These are phyloP conservation scores for Aeminium ludgeri DNA, from an alignment of 495 filamentous ascomycete genomes.

Conservation along the genomic window DNA sequence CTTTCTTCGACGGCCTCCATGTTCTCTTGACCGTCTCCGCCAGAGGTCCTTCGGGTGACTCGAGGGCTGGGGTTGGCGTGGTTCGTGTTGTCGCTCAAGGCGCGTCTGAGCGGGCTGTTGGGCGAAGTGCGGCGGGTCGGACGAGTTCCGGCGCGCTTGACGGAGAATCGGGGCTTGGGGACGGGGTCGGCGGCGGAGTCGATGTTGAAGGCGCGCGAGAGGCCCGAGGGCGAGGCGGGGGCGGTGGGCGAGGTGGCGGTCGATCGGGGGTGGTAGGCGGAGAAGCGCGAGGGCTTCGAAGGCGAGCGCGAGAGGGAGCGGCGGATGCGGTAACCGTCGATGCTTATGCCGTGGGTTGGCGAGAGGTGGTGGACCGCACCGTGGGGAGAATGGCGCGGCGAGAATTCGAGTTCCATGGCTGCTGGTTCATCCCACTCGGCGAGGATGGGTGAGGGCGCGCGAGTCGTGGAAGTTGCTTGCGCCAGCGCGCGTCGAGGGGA, in stretches of 20 bases:
- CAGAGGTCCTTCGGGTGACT: constrained; percentile 24
- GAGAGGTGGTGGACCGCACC: constrained; percentile 69
- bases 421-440: constrained; percentile 9
- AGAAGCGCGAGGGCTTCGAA: constrained; percentile 43
- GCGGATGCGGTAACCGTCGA: constrained; percentile 61
- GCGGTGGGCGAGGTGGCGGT: constrained; percentile 7
- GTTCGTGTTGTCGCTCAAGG: constrained; percentile 49
- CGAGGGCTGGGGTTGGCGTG: constrained; percentile 48
- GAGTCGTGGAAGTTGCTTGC: no score
- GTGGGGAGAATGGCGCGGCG: constrained; percentile 30
- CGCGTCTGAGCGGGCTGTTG: constrained; percentile 58
- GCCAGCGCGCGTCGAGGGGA: no score
- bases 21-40: constrained; percentile 34
- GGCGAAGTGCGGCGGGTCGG: constrained; percentile 30
- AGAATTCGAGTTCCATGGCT: constrained; percentile 26
- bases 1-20: constrained; percentile 2
- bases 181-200: constrained; percentile 1
- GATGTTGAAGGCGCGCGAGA: constrained; percentile 8
- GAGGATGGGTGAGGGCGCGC: no score
- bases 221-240: constrained; percentile 2
- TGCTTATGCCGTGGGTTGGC: constrained; percentile 62
- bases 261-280: background rate
- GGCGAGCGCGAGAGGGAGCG: constrained; percentile 77
- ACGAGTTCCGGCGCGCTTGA: constrained; percentile 23
- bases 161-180: constrained; percentile 16